These are phyloP conservation scores for Zoysia pacifica DNA, from an alignment of 176 grass and related monocot species.

Conservation along the genomic window DNA sequence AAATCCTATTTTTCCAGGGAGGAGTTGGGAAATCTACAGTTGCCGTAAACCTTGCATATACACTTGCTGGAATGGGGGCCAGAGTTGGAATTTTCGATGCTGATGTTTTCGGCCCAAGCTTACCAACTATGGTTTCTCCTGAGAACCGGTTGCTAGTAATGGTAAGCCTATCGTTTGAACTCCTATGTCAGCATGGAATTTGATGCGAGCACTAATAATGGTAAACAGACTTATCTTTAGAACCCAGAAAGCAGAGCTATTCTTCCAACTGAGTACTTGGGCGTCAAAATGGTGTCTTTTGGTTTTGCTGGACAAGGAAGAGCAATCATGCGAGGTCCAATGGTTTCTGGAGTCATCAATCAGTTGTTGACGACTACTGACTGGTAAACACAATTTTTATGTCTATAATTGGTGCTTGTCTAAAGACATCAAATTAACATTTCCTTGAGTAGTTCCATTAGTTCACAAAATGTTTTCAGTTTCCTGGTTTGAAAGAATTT, in stretches of 20 bases:
- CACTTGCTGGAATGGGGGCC: conserved; percentile 90
- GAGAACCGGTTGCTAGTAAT: conserved; percentile 82
- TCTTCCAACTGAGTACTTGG: conserved; percentile 79
- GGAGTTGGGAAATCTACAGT: conserved; percentile 97
- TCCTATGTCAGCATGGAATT: conserved; percentile 39
- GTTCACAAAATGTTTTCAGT: neutral
- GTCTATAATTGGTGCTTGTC: neutral
- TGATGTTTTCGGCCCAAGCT: conserved; percentile 91
- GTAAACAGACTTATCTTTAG: conserved; percentile 94
- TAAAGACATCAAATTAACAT: conserved; percentile 28
- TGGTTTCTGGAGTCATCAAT: conserved; percentile 97
- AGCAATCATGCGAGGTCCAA: conserved; percentile 95
- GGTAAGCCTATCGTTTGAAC: conserved; percentile 59
- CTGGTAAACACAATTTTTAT: conserved; percentile 63
- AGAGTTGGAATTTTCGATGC: conserved; percentile 98
- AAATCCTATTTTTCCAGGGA: conserved; percentile 52
- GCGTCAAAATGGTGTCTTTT: conserved; percentile 96
- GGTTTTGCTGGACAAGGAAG: conserved; percentile 98
- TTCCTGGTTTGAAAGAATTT: conserved; percentile 27
- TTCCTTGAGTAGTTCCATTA: conserved; percentile 16
- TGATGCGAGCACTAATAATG: conserved; percentile 71
- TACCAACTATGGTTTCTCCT: conserved; percentile 98
- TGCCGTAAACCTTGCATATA: conserved; percentile 92
- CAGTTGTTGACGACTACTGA: conserved; percentile 89
- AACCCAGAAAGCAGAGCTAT: conserved; percentile 86